These are phyloP conservation scores for Carex parvula DNA, from an alignment of 176 grass and related monocot genomes.

Conservation along the genomic window DNA sequence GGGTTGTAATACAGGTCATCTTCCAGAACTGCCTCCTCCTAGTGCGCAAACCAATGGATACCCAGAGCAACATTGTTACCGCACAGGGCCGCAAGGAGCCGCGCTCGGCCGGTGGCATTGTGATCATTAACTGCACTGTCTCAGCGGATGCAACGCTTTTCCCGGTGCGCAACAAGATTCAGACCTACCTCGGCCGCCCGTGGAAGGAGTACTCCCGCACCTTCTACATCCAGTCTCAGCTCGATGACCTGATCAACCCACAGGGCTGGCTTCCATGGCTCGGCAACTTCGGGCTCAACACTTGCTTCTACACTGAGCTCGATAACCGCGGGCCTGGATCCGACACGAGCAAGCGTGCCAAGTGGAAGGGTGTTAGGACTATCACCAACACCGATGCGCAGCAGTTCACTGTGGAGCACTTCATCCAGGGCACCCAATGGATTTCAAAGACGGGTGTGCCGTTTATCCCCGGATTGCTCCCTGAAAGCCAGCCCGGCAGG, in stretches of 20 bases:
- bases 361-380: constrained; percentile 69
- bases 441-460: constrained; percentile 56
- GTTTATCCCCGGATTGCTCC: constrained; percentile 50
- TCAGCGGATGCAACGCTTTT: constrained; percentile 44
- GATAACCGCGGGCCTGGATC: constrained; percentile 66
- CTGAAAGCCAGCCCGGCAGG: constrained; percentile 33
- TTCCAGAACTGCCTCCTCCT: constrained; percentile 61
- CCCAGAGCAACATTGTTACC: constrained; percentile 72
- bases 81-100: constrained; percentile 60
- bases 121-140: constrained; percentile 82
- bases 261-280: constrained; percentile 71
- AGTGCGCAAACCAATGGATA: constrained; percentile 50
- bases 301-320: constrained; percentile 82
- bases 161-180: constrained; percentile 25
- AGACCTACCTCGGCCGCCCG: constrained; percentile 65
- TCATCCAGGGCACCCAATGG: constrained; percentile 69
- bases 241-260: constrained; percentile 62
- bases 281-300: constrained; percentile 59
- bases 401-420: constrained; percentile 49
- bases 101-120: constrained; percentile 36
- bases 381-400: constrained; percentile 45
- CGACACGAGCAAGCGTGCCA: constrained; percentile 54
- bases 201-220: constrained; percentile 91
- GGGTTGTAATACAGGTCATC: constrained; percentile 25
- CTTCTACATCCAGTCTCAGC: constrained; percentile 62